Conservation (phyloP, 306 rosid species). For the Begonia loranthoides region DNA sequence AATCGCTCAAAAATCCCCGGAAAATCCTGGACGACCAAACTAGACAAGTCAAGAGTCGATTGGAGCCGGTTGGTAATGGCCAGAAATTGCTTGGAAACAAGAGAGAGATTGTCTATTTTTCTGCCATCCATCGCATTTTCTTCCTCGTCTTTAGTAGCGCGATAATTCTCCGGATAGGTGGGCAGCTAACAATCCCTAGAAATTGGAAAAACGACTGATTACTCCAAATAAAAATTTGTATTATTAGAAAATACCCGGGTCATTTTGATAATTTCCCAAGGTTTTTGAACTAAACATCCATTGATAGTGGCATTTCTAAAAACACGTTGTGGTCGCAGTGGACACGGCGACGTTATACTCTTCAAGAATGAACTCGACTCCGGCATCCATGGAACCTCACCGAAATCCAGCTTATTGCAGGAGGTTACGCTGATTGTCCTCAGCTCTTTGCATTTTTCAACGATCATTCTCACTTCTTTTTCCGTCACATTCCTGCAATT, state of each 20-base stretch:
- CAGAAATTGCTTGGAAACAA: slow-evolving; percentile 51
- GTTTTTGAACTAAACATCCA: too few relatives aligned
- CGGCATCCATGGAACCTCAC: slow-evolving; percentile 30
- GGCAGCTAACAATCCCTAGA: too few relatives aligned
- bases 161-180: too few relatives aligned
- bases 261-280: too few relatives aligned
- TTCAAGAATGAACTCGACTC: slow-evolving; percentile 40
- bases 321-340: too few relatives aligned
- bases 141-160: slow-evolving; percentile 39
- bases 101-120: slow-evolving; percentile 40
- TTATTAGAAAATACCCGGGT: too few relatives aligned
- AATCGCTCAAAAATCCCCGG: slow-evolving; percentile 40
- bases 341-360: slow-evolving; percentile 37
- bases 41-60: slow-evolving; percentile 20
- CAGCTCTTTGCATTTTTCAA: slow-evolving; percentile 32
- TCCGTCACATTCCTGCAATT: slow-evolving; percentile 34
- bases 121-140: slow-evolving; percentile 33
- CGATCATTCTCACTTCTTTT: slow-evolving; percentile 43
- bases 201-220: too few relatives aligned
- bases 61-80: slow-evolving; percentile 32
- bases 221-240: too few relatives aligned
- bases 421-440: slow-evolving; percentile 42
- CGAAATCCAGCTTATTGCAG: slow-evolving; percentile 21
- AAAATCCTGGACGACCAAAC: slow-evolving; percentile 16
- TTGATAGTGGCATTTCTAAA: too few relatives aligned